phyloP scores from a whole-genome alignment of 129 eudicot genomes.

The Saposhnikovia divaricata region DNA sequence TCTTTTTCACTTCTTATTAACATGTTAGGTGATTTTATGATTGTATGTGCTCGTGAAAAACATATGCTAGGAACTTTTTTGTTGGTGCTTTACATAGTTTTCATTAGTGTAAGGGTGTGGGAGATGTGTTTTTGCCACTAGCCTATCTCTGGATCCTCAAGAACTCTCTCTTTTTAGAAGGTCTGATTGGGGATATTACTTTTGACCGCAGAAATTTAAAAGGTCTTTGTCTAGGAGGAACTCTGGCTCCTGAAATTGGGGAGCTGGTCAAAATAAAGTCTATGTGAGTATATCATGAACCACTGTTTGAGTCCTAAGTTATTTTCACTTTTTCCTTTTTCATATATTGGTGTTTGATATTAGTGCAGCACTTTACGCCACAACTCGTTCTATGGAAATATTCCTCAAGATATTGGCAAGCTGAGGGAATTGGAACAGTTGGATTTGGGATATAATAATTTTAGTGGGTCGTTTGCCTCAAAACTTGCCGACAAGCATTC shows the following conservation, averaged over 20 bases:
- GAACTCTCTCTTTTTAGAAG: neutral
- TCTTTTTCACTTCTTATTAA: neutral
- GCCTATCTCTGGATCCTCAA: too few species aligned
- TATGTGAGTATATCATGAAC: constrained; percentile 36
- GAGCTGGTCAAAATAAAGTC: constrained; percentile 49
- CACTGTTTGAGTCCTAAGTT: neutral
- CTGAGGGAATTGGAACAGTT: constrained; percentile 56
- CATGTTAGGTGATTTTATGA: neutral
- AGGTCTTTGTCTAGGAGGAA: constrained; percentile 68
- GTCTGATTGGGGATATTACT: neutral
- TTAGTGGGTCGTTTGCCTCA: constrained; percentile 39
- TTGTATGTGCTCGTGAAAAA: neutral
- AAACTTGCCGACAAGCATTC: constrained; percentile 43
- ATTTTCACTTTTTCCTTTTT: neutral
- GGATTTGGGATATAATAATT: constrained; percentile 69
- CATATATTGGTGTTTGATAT: constrained; percentile 13
- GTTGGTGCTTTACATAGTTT: neutral
- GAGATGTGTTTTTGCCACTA: too few species aligned
- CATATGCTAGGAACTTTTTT: neutral
- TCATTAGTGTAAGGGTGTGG: neutral
- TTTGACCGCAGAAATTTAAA: constrained; percentile 36
- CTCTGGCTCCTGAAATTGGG: constrained; percentile 54
- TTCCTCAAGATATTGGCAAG: constrained; percentile 48
- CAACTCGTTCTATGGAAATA: constrained; percentile 49
- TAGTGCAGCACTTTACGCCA: constrained; percentile 47